Evolutionary conservation across 352 stramenopile species (phyloP).

Genomic region (Elongisporangium undulatum): DNA sequence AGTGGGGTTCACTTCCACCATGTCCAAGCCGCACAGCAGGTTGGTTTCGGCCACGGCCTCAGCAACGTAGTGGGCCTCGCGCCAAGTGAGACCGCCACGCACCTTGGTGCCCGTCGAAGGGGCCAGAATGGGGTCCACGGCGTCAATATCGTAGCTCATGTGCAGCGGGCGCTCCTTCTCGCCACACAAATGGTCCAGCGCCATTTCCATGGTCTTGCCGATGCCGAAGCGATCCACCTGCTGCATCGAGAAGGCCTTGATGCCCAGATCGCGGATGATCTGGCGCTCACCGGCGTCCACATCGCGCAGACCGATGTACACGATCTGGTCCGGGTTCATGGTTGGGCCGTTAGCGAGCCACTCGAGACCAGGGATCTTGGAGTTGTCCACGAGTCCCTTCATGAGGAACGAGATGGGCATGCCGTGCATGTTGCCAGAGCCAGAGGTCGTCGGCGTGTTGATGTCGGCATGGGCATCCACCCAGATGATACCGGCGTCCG

Average conservation of each 20-base stretch:
- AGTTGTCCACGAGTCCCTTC: slow-evolving; percentile 84
- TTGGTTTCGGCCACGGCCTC: slow-evolving; percentile 92
- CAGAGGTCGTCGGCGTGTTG: slow-evolving; percentile 92
- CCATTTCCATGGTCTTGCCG: slow-evolving; percentile 95
- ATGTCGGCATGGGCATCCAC: slow-evolving; percentile 98
- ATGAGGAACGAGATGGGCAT: slow-evolving; percentile 97
- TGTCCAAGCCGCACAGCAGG: slow-evolving; percentile 86
- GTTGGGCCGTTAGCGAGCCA: slow-evolving; percentile 84
- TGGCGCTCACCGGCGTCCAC: slow-evolving; percentile 90
- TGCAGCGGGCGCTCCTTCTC: slow-evolving; percentile 91
- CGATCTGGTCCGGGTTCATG: slow-evolving; percentile 87
- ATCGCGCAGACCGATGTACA: slow-evolving; percentile 95
- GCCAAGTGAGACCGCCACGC: slow-evolving; percentile 93
- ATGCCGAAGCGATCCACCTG: slow-evolving; percentile 96
- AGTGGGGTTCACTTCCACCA: slow-evolving; percentile 95
- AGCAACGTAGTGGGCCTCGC: slow-evolving; percentile 95
- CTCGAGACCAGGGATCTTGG: slow-evolving; percentile 91
- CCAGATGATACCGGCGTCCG: slow-evolving; percentile 95
- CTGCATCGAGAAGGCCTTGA: slow-evolving; percentile 96
- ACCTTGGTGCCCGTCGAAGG: slow-evolving; percentile 96
- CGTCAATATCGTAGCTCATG: slow-evolving; percentile 98
- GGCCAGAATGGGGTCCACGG: slow-evolving; percentile 93
- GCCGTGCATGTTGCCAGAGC: slow-evolving; percentile 96
- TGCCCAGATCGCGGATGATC: slow-evolving; percentile 89
- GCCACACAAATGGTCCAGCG: slow-evolving; percentile 90